A percentile compares a stretch with the other conserved stretches of the same genome.
phyloP scores from a whole-genome alignment of 768 basidiomycete genomes.

The Dacryopinax spathularia region DNA sequence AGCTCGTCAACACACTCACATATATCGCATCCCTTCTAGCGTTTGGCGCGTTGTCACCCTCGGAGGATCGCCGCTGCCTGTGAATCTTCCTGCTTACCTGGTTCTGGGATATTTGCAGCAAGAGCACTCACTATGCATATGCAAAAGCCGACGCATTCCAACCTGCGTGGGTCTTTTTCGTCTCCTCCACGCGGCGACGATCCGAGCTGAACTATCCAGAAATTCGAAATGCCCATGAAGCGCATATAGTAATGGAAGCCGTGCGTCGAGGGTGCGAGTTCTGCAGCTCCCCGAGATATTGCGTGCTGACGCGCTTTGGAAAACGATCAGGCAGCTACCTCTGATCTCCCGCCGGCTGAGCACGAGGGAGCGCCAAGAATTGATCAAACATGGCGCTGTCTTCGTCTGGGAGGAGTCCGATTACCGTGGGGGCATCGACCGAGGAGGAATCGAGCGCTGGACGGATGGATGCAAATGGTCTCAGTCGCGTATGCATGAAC shows the following conservation, averaged over 20 bases:
- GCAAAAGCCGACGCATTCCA: background rate
- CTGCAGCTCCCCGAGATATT: background rate
- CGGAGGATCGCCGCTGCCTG: no score
- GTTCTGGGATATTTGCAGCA: no score
- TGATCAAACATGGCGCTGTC: slow-evolving; percentile 55
- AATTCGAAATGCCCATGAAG: slow-evolving; percentile 65
- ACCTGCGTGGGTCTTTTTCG: background rate
- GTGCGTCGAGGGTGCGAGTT: slow-evolving; percentile 34
- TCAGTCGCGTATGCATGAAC: slow-evolving; percentile 65
- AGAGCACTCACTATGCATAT: background rate
- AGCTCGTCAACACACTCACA: no score
- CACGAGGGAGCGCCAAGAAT: slow-evolving; percentile 46
- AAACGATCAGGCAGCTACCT: slow-evolving; percentile 40
- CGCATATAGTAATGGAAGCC: slow-evolving; percentile 61
- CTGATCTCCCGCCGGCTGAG: slow-evolving; percentile 58
- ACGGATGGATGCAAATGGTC: slow-evolving; percentile 77
- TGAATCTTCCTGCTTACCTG: no score
- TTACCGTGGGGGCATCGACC: slow-evolving; percentile 40
- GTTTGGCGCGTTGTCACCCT: no score
- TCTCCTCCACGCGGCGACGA: background rate
- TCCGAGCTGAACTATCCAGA: slow-evolving; percentile 29
- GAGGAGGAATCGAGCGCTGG: slow-evolving; percentile 44
- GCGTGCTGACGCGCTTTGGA: background rate
- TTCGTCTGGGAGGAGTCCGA: slow-evolving; percentile 82
- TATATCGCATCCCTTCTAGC: no score